Evolutionary conservation across 306 rosid species (phyloP).

Genomic region (Acacia confusa): DNA sequence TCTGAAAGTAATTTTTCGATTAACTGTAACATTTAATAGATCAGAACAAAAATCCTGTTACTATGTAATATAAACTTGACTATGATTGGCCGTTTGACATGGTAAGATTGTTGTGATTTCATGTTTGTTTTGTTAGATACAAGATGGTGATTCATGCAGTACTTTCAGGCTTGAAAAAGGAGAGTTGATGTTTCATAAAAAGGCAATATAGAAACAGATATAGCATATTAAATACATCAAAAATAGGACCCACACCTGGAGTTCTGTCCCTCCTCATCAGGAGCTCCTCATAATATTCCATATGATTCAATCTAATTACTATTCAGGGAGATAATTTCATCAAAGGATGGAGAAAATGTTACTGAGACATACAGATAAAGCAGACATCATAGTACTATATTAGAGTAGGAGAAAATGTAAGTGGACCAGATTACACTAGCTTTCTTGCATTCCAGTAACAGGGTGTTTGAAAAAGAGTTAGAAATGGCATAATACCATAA

Average conservation of each 20-base stretch:
- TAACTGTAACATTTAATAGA: not conserved
- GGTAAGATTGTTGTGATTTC: not conserved
- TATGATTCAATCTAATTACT: slow-evolving; percentile 10
- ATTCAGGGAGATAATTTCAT: slow-evolving; percentile 13
- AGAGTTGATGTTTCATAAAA: not conserved
- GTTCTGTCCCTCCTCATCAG: not conserved
- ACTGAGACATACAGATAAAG: slow-evolving; percentile 1
- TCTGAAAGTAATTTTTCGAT: not conserved
- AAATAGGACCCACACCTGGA: not conserved
- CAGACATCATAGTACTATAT: not conserved
- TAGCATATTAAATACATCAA: not conserved
- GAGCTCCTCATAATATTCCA: not conserved
- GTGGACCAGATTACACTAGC: not conserved
- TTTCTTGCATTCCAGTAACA: not conserved
- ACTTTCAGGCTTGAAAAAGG: not conserved
- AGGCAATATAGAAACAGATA: not conserved
- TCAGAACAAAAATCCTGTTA: not conserved
- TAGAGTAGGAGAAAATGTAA: not conserved
- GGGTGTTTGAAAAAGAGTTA: not conserved
- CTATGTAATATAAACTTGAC: not conserved
- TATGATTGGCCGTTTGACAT: not conserved
- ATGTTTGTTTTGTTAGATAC: not conserved
- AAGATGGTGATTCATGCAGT: not conserved
- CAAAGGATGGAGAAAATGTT: slow-evolving; percentile 27
- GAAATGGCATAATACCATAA: not conserved